Conservation (phyloP, 1,284 basidiomycete genomes). For the Cerrena zonata region DNA sequence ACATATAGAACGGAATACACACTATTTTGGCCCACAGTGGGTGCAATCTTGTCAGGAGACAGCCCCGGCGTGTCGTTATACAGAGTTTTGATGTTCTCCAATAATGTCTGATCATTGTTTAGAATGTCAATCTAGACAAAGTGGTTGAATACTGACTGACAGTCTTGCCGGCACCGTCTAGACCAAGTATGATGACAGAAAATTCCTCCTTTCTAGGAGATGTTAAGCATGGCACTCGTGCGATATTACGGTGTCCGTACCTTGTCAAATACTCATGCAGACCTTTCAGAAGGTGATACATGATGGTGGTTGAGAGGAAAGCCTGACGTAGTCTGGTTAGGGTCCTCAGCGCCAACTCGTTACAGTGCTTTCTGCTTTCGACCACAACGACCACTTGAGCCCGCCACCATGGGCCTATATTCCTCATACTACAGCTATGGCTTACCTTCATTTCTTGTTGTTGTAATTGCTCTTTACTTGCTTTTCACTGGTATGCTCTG, state of each 20-base stretch:
- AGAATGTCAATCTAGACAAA: background rate
- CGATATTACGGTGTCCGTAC: no score
- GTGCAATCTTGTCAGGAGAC: slow-evolving; percentile 83
- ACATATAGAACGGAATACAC: slow-evolving; percentile 21
- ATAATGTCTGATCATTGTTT: slow-evolving; percentile 55
- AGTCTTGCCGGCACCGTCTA: slow-evolving; percentile 88
- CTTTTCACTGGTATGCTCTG: slow-evolving; percentile 70
- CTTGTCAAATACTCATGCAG: slow-evolving; percentile 84
- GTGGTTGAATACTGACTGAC: slow-evolving; percentile 36
- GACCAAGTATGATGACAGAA: slow-evolving; percentile 86
- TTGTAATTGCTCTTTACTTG: slow-evolving; percentile 74
- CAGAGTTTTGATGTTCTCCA: slow-evolving; percentile 88
- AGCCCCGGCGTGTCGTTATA: slow-evolving; percentile 83
- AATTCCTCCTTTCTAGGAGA: slow-evolving; percentile 79
- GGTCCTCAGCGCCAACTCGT: slow-evolving; percentile 1
- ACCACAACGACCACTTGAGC: slow-evolving; percentile 10
- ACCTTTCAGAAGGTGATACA: slow-evolving; percentile 90
- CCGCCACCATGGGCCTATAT: slow-evolving; percentile 38
- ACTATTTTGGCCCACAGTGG: slow-evolving; percentile 95
- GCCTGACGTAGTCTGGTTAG: background rate
- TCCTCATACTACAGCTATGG: slow-evolving; percentile 59
- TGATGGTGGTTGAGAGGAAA: slow-evolving; percentile 22
- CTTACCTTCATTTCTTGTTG: slow-evolving; percentile 57
- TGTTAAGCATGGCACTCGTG: slow-evolving; percentile 4
- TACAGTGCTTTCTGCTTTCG: background rate